Percentiles rank a stretch among this genome's conserved stretches.
Evolutionary conservation across 805 yeast species (phyloP).

Genomic region (Zygosaccharomyces bailii): DNA sequence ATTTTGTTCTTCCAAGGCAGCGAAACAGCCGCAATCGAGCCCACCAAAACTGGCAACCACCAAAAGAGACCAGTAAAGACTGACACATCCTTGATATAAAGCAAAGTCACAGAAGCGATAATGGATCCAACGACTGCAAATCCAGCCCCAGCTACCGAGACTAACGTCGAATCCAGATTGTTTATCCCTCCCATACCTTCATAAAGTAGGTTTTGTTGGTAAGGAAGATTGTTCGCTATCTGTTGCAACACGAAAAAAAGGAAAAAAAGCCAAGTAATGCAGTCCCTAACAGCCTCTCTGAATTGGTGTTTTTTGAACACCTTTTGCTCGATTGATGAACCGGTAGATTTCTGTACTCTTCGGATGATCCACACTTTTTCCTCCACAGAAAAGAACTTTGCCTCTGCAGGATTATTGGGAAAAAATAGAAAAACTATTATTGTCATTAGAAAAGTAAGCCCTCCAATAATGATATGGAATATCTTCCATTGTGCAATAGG

Average conservation of each 20-base stretch:
- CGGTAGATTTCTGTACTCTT: slow-evolving; percentile 40
- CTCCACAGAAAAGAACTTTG: slow-evolving; percentile 43
- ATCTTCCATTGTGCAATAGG: slow-evolving; percentile 48
- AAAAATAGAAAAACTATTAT: slow-evolving; percentile 39
- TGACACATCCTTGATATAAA: too few species aligned
- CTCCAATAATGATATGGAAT: slow-evolving; percentile 54
- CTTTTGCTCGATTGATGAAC: slow-evolving; percentile 45
- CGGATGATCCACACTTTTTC: slow-evolving; percentile 53
- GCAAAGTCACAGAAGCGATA: too few species aligned
- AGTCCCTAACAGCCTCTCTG: slow-evolving; percentile 50
- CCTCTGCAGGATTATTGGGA: slow-evolving; percentile 56
- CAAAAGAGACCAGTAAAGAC: too few species aligned
- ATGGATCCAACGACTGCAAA: too few species aligned
- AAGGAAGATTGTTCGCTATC: slow-evolving; percentile 51
- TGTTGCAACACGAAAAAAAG: slow-evolving; percentile 43
- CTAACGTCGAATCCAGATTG: too few species aligned
- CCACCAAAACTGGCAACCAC: too few species aligned
- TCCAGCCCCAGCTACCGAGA: too few species aligned
- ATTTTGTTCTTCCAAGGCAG: too few species aligned
- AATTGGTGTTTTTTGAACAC: slow-evolving; percentile 46
- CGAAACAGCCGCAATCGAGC: too few species aligned
- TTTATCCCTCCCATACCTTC: too few species aligned
- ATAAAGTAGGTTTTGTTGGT: slow-evolving; percentile 51
- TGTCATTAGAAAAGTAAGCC: slow-evolving; percentile 44
- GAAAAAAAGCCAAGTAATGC: slow-evolving; percentile 44